Base-by-base conservation (phyloP, 2,329 filamentous ascomycete species). In the Fusarium sp. region DNA sequence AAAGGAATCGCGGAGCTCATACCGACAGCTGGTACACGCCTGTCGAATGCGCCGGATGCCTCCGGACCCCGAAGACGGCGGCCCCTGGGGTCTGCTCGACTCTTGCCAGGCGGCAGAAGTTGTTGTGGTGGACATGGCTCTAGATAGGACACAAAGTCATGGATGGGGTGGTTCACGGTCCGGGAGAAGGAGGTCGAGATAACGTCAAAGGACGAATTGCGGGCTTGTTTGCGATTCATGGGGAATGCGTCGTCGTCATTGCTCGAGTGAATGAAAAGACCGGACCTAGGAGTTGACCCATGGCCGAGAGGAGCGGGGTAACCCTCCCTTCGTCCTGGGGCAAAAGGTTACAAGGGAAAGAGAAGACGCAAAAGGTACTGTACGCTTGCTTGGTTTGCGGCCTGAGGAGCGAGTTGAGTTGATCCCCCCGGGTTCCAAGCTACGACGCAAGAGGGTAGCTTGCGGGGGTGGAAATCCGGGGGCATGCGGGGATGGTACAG, bases 1-100 rank as follows among this genome's bases (percentile, higher is more conserved):
- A 51, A 58, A 33, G 20, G 16, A 35, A 35, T 24, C 27, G 20
- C 35, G 40, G 11, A 44, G 27, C 22, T 55, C 44, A 38, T 42
- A 70, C 67, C 67, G 64, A 20, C 67, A 70, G 22, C 57, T 63
- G 9, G 67, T 67, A n/a, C 67, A 70, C 24, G 64, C 67, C 27
- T 70, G 64, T 38, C 67, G 67, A 56, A 70, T 70, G 59, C 67
- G 67, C 20, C 67, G 67, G 36, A 70, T 70, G 44, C 60, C 60
- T 33, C 64, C 61, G 11, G 55, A 57, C 55, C 51, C 51, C n/a
- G 55, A 58, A 17, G 57, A 16, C 14, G 29, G 38, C 44, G 51
- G 46, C 22, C 20, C 24, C 35, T 60, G 56, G 24, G 49, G 31
- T 62, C 61, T 61, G 36, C 14, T 49, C 16, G 40, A 24, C 40